Percentiles rank a stretch among this genome's conserved stretches.
Conservation (phyloP, 2,329 filamentous ascomycete genomes). For the Colletotrichum plurivorum region DNA sequence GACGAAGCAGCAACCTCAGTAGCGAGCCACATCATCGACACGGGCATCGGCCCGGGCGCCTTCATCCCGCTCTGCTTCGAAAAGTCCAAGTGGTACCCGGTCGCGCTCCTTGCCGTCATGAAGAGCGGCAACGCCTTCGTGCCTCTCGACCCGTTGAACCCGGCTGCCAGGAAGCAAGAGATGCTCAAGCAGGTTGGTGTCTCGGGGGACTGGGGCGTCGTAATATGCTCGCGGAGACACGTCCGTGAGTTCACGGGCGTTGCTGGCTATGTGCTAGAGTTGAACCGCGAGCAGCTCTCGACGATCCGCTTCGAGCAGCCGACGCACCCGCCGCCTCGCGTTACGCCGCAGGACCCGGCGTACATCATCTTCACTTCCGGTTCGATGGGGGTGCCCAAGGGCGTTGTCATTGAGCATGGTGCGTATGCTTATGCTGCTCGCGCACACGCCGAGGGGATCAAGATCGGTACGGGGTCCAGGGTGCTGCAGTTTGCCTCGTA, state of each 20-base stretch:
- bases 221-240: slow-evolving; percentile 11
- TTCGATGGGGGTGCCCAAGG: slow-evolving; percentile 44
- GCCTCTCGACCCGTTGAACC: slow-evolving; percentile 44
- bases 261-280: not conserved
- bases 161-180: not conserved
- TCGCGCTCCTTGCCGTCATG: slow-evolving; percentile 49
- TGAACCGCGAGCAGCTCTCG: not conserved
- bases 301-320: not conserved
- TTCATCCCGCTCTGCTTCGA: slow-evolving; percentile 47
- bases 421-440: slow-evolving; percentile 42
- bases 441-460: slow-evolving; percentile 9
- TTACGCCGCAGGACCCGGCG: slow-evolving; percentile 11
- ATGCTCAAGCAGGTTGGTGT: slow-evolving; percentile 20
- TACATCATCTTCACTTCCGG: slow-evolving; percentile 46
- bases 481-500: slow-evolving; percentile 63
- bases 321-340: not conserved
- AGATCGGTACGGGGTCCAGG: not conserved
- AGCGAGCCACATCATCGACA: slow-evolving; percentile 3
- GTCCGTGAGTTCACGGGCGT: not conserved
- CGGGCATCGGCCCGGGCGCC: slow-evolving; percentile 42
- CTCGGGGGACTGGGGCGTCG: not conserved
- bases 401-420: slow-evolving; percentile 25
- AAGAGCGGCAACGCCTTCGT: slow-evolving; percentile 51
- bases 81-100: slow-evolving; percentile 46
- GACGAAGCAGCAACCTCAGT: slow-evolving; percentile 18